phyloP scores from a whole-genome alignment of 2,329 filamentous ascomycete genomes.

The Daldinia eschscholtzii region DNA sequence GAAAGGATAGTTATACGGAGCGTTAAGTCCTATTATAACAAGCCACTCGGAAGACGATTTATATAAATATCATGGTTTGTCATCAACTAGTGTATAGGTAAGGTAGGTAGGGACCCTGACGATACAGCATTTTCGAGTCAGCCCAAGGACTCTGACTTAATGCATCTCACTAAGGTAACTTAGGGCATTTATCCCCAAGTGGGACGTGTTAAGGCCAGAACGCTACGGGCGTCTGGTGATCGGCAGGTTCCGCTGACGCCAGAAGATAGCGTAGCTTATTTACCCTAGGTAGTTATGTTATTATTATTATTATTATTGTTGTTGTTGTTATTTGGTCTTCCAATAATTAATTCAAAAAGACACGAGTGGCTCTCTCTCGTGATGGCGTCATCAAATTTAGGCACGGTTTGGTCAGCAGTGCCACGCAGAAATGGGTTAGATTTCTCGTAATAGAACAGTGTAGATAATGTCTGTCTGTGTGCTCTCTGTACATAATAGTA shows the following conservation, averaged over 20 bases:
- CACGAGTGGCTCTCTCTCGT: not conserved
- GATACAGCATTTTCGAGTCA: not conserved
- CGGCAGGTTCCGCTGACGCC: conserved; percentile 5
- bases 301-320: too few species aligned
- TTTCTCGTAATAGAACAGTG: not conserved
- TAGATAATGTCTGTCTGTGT: not conserved
- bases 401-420: not conserved
- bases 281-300: not conserved
- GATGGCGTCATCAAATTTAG: conserved; percentile 6
- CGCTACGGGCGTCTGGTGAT: conserved; percentile 6
- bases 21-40: not conserved
- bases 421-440: not conserved
- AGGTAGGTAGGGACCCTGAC: not conserved
- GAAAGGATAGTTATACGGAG: not conserved
- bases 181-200: not conserved
- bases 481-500: too few species aligned
- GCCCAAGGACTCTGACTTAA: not conserved
- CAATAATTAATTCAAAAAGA: conserved; percentile 1
- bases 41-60: not conserved
- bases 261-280: not conserved
- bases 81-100: conserved; percentile 1
- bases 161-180: not conserved
- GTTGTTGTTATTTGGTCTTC: not conserved
- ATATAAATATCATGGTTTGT: conserved; percentile 5
- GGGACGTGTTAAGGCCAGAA: conserved; percentile 2